Evolutionary conservation across 1,284 basidiomycete species (phyloP), one percentile per base, ranked within the genome.

Genomic region (Ganoderma meredithae): DNA sequence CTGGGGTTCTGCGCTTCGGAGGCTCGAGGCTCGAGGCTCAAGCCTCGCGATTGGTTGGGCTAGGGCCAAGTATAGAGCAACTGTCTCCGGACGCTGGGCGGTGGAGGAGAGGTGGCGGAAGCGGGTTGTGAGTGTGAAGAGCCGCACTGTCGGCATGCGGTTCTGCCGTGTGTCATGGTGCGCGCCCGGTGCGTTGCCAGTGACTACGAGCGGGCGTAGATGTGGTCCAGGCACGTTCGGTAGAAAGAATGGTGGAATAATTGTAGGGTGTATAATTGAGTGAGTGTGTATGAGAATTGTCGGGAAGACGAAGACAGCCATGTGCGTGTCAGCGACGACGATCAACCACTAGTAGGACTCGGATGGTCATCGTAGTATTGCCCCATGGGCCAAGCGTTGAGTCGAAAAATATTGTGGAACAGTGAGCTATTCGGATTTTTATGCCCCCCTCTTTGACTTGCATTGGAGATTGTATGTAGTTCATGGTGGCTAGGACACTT

Each of bases 21-120:
- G 52, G n/a, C 22, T 12, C 36, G 36, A 36, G 36, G 7, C 36
- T 36, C 36, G 36, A 9, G 43, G 47, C 12, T 31, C 27, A 1
- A 31, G 2, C 27, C 27, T 31, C 52, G 31, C 7, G 52, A 33
- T 55, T 55, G 52, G 52, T 3, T 15, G 36, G 36, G 9, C 7
- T 36, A 7, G 36, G 36, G 52, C 27, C 33, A 55, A 55, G 52
- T 55, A 55, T 55, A 55, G 52, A 8, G 27, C 52, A 55, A 33
- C 31, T 33, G 52, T 55, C 52, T 27, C 27, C 13, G 52, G 52
- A 7, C 10, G 1, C 25, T 49, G 12, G 41, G 15, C 41, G 22
- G 47, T 55, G 52, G 52, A 25, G 47, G 47, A 49, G 47, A 49
- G 47, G 47, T 8, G 47, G 52, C 27, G 52, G 52, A 55, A 55